Percentiles rank a stretch among this genome's conserved stretches.
These are phyloP conservation scores for Panicum virgatum DNA, from an alignment of 202 grass and related monocot species.

Conservation along the genomic window DNA sequence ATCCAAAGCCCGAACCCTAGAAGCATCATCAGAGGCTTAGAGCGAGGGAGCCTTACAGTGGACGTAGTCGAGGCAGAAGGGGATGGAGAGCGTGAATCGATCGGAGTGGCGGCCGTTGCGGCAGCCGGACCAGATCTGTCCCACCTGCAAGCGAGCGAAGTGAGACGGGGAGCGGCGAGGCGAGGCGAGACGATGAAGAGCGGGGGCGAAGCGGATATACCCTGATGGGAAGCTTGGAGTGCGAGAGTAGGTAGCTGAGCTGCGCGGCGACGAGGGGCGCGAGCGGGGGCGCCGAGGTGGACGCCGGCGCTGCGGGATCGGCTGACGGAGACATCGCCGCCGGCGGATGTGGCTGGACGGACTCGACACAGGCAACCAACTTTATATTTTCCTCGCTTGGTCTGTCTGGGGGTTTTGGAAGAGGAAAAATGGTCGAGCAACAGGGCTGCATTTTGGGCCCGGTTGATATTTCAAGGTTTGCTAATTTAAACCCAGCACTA, in stretches of 20 bases:
- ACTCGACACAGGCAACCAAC: neutral
- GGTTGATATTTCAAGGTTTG: too few species aligned
- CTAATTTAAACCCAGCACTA: too few species aligned
- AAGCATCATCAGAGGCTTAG: slow-evolving; percentile 6
- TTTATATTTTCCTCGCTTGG: neutral
- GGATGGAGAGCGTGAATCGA: slow-evolving; percentile 79
- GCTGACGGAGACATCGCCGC: slow-evolving; percentile 51
- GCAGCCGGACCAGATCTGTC: slow-evolving; percentile 78
- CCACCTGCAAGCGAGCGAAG: slow-evolving; percentile 48
- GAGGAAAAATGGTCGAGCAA: neutral
- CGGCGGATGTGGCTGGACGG: slow-evolving; percentile 9
- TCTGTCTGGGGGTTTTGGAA: neutral
- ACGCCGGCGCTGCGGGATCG: slow-evolving; percentile 27
- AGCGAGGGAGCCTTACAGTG: slow-evolving; percentile 55
- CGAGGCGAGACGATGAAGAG: neutral
- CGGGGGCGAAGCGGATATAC: slow-evolving; percentile 24
- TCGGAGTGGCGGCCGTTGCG: slow-evolving; percentile 64
- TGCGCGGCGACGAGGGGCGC: slow-evolving; percentile 66
- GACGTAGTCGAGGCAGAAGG: slow-evolving; percentile 98
- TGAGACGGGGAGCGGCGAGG: neutral
- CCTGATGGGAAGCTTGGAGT: slow-evolving; percentile 67
- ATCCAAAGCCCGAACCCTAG: slow-evolving; percentile 20
- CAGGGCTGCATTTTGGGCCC: too few species aligned
- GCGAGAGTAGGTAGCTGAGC: slow-evolving; percentile 74
- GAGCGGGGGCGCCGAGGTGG: slow-evolving; percentile 41